Evolutionary conservation across 106 monocot genomes (phyloP), one percentile per base, ranked within the genome.

Genomic region (Cymbidium sinense): DNA sequence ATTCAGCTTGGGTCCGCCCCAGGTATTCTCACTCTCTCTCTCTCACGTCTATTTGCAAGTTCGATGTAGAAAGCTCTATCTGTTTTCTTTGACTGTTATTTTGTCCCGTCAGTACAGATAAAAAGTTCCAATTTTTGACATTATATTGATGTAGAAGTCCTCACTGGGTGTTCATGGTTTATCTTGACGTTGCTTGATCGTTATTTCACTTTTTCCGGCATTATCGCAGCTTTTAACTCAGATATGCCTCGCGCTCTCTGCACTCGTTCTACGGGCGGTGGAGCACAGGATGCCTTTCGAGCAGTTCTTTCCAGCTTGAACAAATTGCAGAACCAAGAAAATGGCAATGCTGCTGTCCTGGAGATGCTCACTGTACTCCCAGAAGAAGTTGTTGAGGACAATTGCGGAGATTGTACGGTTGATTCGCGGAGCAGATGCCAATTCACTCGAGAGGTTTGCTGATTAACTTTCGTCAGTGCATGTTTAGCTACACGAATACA

Each of bases 281-380:
- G 96, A 95, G 70, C 88, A 87, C 73, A 89, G 90, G 79, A 85
- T 80, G 77, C 90, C 95, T 11, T 86, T 95, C 19, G 90, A 90
- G 72, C 90, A 91, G 77, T 83, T 95, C 18, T 95, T 95, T 81
- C 87, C 35, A 91, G 93, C 85, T 83, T 96, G n/a, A 72, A 90
- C 39, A 80, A 91, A 43, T 74, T 96, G 50, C 91, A 91, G 82
- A 81, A 77, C 80, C 87, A 82, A 77, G 91, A 91, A 77, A 85
- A 94, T 35, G 94, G 91, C n/a, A 76, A 85, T 75, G 69, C 84
- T 76, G 91, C 94, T 20, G 91, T 96, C 73, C 82, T 96, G 70
- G 96, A 93, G 82, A 83, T 96, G 88, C 94, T 96, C 2, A 96
- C 96, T 3, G 93, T 96, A 35, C 86, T 96, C 5, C 96, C 96